Percentiles rank a stretch among this genome's conserved stretches.
These are phyloP conservation scores for Penicillium verhagenii DNA, from an alignment of 495 filamentous ascomycete genomes.

Conservation along the genomic window DNA sequence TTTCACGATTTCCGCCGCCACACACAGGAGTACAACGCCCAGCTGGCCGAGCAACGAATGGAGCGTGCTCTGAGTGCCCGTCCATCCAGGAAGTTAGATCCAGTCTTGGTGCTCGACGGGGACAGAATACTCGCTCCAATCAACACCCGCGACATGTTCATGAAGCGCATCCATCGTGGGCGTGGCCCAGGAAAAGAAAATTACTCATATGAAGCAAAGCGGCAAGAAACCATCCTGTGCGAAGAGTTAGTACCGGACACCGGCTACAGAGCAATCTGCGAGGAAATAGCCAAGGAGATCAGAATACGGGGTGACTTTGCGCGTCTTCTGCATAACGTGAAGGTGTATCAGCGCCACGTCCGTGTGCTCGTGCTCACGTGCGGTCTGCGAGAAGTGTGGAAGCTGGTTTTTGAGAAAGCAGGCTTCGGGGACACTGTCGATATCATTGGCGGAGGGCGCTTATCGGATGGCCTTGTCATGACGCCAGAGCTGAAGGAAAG, in stretches of 20 bases:
- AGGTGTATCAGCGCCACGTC: slow-evolving; percentile 39
- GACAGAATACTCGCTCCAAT: too few species aligned
- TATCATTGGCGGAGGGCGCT: slow-evolving; percentile 56
- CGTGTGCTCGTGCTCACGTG: slow-evolving; percentile 57
- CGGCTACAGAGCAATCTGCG: slow-evolving; percentile 49
- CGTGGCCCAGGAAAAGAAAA: too few species aligned
- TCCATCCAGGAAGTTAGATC: too few species aligned
- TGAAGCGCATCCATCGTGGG: too few species aligned
- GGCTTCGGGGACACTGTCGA: slow-evolving; percentile 45
- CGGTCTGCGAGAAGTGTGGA: slow-evolving; percentile 58
- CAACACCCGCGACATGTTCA: too few species aligned
- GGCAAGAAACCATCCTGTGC: slow-evolving; percentile 56
- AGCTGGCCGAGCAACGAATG: slow-evolving; percentile 33
- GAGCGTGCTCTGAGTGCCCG: too few species aligned
- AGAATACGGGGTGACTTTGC: slow-evolving; percentile 51
- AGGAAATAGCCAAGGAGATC: slow-evolving; percentile 43
- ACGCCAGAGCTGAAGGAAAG: slow-evolving; percentile 51
- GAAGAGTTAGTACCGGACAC: slow-evolving; percentile 45
- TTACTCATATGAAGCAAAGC: slow-evolving; percentile 35
- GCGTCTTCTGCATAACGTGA: slow-evolving; percentile 46
- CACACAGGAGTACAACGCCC: slow-evolving; percentile 41
- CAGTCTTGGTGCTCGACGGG: too few species aligned
- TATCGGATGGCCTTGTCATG: slow-evolving; percentile 51
- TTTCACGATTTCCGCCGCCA: slow-evolving; percentile 42
- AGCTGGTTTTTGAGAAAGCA: slow-evolving; percentile 49